phyloP scores from a whole-genome alignment of 2,329 filamentous ascomycete genomes.

The Rutstroemia sp. region DNA sequence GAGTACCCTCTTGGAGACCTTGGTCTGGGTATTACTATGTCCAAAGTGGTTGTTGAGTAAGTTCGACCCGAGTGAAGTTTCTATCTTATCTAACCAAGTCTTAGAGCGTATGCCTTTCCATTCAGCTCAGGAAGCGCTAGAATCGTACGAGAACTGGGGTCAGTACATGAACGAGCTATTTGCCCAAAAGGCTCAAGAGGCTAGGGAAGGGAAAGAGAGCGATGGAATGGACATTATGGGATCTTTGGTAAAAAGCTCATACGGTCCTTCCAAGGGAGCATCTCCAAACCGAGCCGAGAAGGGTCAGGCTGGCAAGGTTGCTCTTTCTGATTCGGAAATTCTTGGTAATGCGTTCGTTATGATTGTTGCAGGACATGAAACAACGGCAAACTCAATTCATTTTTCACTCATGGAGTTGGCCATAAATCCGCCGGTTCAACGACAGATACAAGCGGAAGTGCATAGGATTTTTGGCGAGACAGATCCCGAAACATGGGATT shows the following conservation, averaged over 20 bases:
- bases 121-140: slow-evolving; percentile 36
- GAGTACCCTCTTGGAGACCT: slow-evolving; percentile 43
- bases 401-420: slow-evolving; percentile 64
- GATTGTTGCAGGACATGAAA: slow-evolving; percentile 72
- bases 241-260: slow-evolving; percentile 39
- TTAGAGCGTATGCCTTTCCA: slow-evolving; percentile 37
- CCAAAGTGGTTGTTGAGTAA: slow-evolving; percentile 43
- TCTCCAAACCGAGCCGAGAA: slow-evolving; percentile 36
- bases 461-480: slow-evolving; percentile 54
- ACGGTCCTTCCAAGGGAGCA: slow-evolving; percentile 26
- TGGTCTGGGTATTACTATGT: slow-evolving; percentile 44
- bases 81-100: background rate
- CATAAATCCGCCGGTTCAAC: slow-evolving; percentile 55
- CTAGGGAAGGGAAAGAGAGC: slow-evolving; percentile 31
- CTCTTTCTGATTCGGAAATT: slow-evolving; percentile 57
- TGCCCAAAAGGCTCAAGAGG: slow-evolving; percentile 41
- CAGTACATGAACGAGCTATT: slow-evolving; percentile 56
- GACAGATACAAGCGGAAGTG: slow-evolving; percentile 60
- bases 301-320: slow-evolving; percentile 45
- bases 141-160: slow-evolving; percentile 48
- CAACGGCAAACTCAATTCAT: slow-evolving; percentile 68
- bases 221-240: slow-evolving; percentile 50
- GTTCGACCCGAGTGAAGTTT: slow-evolving; percentile 11
- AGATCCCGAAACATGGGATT: slow-evolving; percentile 59
- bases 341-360: slow-evolving; percentile 65